A percentile compares a stretch with the other conserved stretches of the same genome.
Conservation (phyloP, 1,139 yeast genomes). For the Taphrina sp. region DNA sequence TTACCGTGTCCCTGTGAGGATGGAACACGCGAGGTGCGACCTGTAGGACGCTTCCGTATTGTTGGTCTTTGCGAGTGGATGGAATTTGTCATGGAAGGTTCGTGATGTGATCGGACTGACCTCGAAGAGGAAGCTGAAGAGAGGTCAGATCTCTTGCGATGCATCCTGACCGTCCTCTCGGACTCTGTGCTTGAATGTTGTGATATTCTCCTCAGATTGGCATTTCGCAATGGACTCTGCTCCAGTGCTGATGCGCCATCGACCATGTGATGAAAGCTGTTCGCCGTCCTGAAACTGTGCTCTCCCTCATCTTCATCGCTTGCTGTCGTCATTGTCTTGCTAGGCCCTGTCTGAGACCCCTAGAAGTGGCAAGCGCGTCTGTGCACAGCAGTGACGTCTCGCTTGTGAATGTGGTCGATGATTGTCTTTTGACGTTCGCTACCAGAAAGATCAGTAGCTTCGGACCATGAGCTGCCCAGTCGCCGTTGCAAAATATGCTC, state of each 20-base stretch:
- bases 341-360: no score
- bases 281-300: constrained; percentile 23
- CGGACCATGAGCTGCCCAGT: no score
- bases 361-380: no score
- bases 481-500: no score
- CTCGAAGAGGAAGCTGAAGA: constrained; percentile 13
- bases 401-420: not conserved
- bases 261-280: constrained; percentile 12
- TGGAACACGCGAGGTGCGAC: constrained; percentile 5
- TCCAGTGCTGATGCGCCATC: not conserved
- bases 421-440: no score
- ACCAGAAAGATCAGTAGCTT: no score
- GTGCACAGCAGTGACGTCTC: not conserved
- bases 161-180: constrained; percentile 5
- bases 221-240: not conserved
- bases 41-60: constrained; percentile 10
- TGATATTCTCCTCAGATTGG: constrained; percentile 1
- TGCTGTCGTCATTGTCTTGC: no score
- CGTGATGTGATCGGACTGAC: not conserved
- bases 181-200: constrained; percentile 10
- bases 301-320: constrained; percentile 12
- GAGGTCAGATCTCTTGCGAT: not conserved
- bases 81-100: not conserved
- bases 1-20: constrained; percentile 9
- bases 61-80: constrained; percentile 4